Conservation (phyloP, 139 green algal species). For the Closterium sp. region DNA sequence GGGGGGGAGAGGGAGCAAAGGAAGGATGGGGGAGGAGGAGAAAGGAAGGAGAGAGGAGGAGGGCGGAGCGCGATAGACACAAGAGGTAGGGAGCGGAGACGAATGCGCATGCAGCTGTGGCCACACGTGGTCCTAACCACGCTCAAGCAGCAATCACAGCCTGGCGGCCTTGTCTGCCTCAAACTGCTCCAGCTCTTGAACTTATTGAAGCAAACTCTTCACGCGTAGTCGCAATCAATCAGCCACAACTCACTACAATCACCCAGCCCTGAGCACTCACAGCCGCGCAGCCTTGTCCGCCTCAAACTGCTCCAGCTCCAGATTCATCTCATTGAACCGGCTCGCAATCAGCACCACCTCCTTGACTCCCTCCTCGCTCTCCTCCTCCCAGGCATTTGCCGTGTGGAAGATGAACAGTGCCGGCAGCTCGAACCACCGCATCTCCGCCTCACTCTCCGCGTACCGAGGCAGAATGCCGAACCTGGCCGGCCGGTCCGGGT, state of each 20-base stretch:
- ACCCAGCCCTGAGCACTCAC: background rate
- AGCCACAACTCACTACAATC: background rate
- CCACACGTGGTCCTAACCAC: background rate
- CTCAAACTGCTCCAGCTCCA: background rate
- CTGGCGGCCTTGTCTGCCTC: background rate
- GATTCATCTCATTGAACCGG: slow-evolving; percentile 4
- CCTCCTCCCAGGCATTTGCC: slow-evolving; percentile 42
- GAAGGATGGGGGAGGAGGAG: background rate
- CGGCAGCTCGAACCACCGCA: slow-evolving; percentile 52
- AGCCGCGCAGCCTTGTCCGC: slow-evolving; percentile 2
- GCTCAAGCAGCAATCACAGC: too few relatives aligned
- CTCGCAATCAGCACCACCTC: slow-evolving; percentile 25
- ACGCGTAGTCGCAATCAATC: background rate
- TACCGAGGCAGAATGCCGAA: slow-evolving; percentile 38
- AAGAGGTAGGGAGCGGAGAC: too few relatives aligned
- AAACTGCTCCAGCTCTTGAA: background rate
- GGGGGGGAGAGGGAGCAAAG: background rate
- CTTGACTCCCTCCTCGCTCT: slow-evolving; percentile 7
- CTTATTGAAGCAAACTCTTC: too few relatives aligned
- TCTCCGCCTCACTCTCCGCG: slow-evolving; percentile 8
- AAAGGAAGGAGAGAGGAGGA: background rate
- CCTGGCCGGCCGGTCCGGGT: slow-evolving; percentile 17
- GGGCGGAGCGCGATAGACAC: background rate
- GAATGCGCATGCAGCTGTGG: too few relatives aligned
- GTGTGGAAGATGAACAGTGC: slow-evolving; percentile 47